Base-by-base conservation (phyloP, 345 rosid genomes). In the Pistacia integerrima region DNA sequence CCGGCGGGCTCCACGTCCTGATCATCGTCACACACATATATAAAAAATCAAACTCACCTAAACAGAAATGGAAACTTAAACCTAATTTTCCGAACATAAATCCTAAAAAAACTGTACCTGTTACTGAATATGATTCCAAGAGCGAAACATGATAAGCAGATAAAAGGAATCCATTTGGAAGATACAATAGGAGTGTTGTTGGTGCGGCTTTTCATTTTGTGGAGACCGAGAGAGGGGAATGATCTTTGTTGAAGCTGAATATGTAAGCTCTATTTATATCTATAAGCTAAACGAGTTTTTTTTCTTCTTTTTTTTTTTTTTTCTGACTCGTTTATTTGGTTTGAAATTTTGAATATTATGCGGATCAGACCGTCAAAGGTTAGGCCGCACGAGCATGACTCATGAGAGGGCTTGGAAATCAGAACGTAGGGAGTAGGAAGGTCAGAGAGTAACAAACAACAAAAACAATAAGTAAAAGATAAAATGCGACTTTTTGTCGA, bases 111-210 rank as follows among this genome's bases (percentile, higher is more conserved):
- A 30, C 46, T 11, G 25, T 7, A 96, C 99, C 94, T 86, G 86
- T 82, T 84, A 73, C 93, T 86, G 92, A 91, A 82, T 84, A 93
- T 79, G 48, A 85, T 79, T 66, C 98, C 99, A 66, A 93, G 87
- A 79, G 83, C 82, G 79, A 93, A 96, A 86, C 80, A 93, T 70
- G 80, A 88, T 63, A 83, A 72, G 80, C 98, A 96, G 82, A 96
- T 35, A 55, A 92, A 67, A 0, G 97, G 97, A 80, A 96, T 83
- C 99, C 97, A 93, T 86, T 71, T 90, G 16, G 81, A 56, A 64
- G 97, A 90, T 52, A 92, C 57, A 74, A 82, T 89, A 59, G 13
- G 73, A 57, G 86, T 35, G 73, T 83, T 38, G 46, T 7, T 41
- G 74, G 78, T 80, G 49, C 93, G 97, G 44, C 67, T 80, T 85